Evolutionary conservation across 768 basidiomycete genomes (phyloP).

Genomic region (Omphalotus guepiniiformis): DNA sequence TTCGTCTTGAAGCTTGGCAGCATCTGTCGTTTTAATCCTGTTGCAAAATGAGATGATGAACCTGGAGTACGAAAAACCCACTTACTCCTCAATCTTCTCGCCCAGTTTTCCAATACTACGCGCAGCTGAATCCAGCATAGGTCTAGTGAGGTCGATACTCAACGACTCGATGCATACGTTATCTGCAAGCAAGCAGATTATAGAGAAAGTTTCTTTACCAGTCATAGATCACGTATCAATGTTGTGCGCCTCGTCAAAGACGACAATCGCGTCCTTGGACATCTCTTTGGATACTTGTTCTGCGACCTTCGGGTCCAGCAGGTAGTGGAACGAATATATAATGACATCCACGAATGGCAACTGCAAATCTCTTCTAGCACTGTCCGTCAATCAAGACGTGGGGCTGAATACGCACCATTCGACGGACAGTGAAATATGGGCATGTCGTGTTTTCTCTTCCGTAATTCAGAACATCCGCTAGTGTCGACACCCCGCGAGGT

Average conservation of each 20-base stretch:
- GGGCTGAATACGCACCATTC: constrained; percentile 65
- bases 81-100: constrained; percentile 94
- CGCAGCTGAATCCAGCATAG: constrained; percentile 94
- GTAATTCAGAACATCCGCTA: constrained; percentile 88
- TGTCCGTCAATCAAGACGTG: constrained; percentile 1
- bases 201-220: background rate
- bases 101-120: constrained; percentile 82
- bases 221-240: constrained; percentile 58
- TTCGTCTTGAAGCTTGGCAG: constrained; percentile 92
- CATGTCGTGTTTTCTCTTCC: constrained; percentile 84
- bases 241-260: constrained; percentile 99
- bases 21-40: constrained; percentile 93
- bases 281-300: constrained; percentile 98
- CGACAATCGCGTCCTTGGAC: constrained; percentile 96
- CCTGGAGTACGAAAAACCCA: constrained; percentile 9
- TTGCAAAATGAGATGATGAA: background rate
- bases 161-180: constrained; percentile 99
- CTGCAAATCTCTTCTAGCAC: constrained; percentile 34
- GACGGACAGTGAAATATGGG: constrained; percentile 92
- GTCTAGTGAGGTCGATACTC: constrained; percentile 93
- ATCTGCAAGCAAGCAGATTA: constrained; percentile 54
- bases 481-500: constrained; percentile 86
- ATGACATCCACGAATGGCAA: constrained; percentile 94
- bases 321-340: constrained; percentile 99
- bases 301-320: constrained; percentile 97